phyloP scores from a whole-genome alignment of 345 rosid genomes.

The Iberis pinnata region DNA sequence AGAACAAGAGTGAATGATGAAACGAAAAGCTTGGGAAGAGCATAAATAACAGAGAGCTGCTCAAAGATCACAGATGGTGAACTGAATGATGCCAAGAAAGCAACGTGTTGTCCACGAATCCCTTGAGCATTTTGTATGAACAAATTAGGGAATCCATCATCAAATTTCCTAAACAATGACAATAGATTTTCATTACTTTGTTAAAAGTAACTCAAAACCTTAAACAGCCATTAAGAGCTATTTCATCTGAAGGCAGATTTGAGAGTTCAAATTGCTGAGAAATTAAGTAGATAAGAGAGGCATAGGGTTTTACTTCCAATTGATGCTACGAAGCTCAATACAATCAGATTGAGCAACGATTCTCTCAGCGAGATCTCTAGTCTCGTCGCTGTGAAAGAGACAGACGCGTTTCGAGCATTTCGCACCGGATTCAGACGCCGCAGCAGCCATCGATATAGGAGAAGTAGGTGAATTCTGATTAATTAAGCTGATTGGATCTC shows the following conservation, averaged over 20 bases:
- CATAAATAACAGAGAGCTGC: slow-evolving; percentile 86
- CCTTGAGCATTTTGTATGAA: slow-evolving; percentile 95
- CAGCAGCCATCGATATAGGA: slow-evolving; percentile 45
- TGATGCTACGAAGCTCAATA: slow-evolving; percentile 76
- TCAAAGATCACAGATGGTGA: slow-evolving; percentile 86
- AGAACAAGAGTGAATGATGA: slow-evolving; percentile 93
- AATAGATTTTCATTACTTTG: too few relatives aligned
- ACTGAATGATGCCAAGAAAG: slow-evolving; percentile 90
- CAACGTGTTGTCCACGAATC: slow-evolving; percentile 83
- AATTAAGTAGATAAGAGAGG: neutral
- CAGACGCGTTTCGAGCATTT: slow-evolving; percentile 52
- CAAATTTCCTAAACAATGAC: slow-evolving; percentile 52
- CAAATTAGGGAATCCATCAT: slow-evolving; percentile 88
- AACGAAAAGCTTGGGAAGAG: slow-evolving; percentile 78
- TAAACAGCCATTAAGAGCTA: neutral
- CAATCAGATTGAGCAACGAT: slow-evolving; percentile 63
- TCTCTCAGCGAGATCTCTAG: slow-evolving; percentile 70
- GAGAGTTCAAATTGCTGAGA: too few relatives aligned
- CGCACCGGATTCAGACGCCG: slow-evolving; percentile 41
- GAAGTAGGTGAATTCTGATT: slow-evolving; percentile 33
- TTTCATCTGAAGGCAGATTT: neutral
- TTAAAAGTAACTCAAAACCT: too few relatives aligned
- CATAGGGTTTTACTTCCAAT: slow-evolving; percentile 54
- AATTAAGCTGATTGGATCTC: slow-evolving; percentile 39
- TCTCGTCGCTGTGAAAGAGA: slow-evolving; percentile 74